phyloP scores from a whole-genome alignment of 305 asterid genomes.

The Petunia hybrid region DNA sequence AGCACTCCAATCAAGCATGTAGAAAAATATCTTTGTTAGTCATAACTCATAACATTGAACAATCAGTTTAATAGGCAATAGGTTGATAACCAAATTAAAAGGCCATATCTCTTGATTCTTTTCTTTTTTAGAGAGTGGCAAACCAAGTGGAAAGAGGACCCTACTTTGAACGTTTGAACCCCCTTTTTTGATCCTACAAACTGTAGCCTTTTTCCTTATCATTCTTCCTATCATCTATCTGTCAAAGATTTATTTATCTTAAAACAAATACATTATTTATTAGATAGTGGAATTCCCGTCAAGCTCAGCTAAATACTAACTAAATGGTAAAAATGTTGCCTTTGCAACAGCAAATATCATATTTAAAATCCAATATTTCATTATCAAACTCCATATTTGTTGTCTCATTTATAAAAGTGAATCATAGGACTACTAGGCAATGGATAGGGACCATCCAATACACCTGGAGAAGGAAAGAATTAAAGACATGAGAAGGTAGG shows the following conservation, averaged over 20 bases:
- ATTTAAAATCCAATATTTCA: slow-evolving; percentile 29
- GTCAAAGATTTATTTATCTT: slow-evolving; percentile 8
- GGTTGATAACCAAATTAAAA: neutral
- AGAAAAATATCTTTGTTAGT: slow-evolving; percentile 3
- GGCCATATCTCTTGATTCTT: neutral
- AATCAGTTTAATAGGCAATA: slow-evolving; percentile 9
- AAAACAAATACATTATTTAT: neutral
- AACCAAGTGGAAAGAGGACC: slow-evolving; percentile 49
- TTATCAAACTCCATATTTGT: slow-evolving; percentile 36
- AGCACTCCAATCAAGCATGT: neutral
- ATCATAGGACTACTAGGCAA: slow-evolving; percentile 43
- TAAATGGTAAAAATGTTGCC: neutral
- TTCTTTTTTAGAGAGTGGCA: slow-evolving; percentile 38
- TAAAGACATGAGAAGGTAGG: slow-evolving; percentile 35
- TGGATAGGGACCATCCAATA: slow-evolving; percentile 42
- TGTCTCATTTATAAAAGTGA: slow-evolving; percentile 41
- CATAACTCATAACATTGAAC: neutral
- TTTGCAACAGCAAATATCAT: neutral
- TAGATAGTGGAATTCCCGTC: slow-evolving; percentile 36
- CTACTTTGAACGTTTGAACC: slow-evolving; percentile 35
- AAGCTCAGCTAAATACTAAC: neutral
- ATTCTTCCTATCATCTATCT: slow-evolving; percentile 27
- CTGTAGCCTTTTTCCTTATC: slow-evolving; percentile 20
- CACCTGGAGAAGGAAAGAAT: slow-evolving; percentile 31
- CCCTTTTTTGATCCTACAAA: slow-evolving; percentile 28